Base-by-base conservation (phyloP, 2,329 filamentous ascomycete genomes). In the Aspergillus pseudoterreus region DNA sequence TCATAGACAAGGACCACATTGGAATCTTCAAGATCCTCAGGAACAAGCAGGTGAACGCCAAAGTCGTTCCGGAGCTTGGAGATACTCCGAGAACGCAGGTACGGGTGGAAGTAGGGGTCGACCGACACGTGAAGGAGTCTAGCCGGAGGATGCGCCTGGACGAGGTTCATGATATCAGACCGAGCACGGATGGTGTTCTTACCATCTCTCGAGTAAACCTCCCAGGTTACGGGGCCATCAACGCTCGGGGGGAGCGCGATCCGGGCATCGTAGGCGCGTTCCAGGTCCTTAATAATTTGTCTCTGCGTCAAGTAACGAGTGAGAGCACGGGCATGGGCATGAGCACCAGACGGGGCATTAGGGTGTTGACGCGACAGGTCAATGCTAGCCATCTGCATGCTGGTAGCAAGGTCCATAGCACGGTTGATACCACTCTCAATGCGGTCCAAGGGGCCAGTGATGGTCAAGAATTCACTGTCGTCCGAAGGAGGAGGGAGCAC, bases 241-340 rank as follows among this genome's bases (percentile, higher is more conserved):
- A 59, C 58, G 45, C 82, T 78, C 3, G 82, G 81, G 0, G 90
- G 89, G 1, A 91, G 85, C 62, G 92, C 88, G 68, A 97, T 95
- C 69, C 90, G 88, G n/a, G 91, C 86, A 64, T 88, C 82, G 71
- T 96, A 89, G 44, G 82, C 74, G 53, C 82, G 83, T 75, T 96
- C 91, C 12, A 99, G 79, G 47, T 90, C 84, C 61, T 89, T 83
- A 62, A 97, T 86, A 60, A 92, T 88, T 61, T 85, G 82, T 43
- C 89, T 87, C 63, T 94, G 84, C 50, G 86, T 86, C 47, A 97
- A 80, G 71, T 99, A 99, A 49, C 90, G 85, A 1, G 92, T 94
- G 51, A 99, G 78, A 61, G 92, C 88, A 54, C 87, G 85, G 11
- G 92, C 92, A 67, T 99, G 92, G 8, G 80, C 78, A 49, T 88